Evolutionary conservation across 805 yeast genomes (phyloP).

Genomic region (Candida loeiensis): DNA sequence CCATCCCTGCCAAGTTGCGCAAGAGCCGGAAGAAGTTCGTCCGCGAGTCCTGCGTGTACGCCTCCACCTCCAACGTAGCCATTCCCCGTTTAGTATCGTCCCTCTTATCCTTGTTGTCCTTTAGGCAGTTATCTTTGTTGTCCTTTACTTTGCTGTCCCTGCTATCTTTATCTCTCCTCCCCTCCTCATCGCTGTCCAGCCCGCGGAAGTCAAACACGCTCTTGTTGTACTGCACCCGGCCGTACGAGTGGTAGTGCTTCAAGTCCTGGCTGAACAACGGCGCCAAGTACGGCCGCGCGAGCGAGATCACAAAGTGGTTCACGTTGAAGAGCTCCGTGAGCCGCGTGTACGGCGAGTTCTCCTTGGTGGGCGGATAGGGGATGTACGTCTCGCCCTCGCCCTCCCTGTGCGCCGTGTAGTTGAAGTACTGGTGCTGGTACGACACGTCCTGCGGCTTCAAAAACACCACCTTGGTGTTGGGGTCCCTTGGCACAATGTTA

Average conservation of each 20-base stretch:
- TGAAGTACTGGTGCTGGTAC: constrained; percentile 44
- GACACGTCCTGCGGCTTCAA: constrained; percentile 44
- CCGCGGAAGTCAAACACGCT: constrained; percentile 8
- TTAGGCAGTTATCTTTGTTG: neutral
- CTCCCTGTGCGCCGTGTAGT: constrained; percentile 16
- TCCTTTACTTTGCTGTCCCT: constrained; percentile 6
- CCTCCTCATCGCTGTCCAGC: constrained; percentile 8
- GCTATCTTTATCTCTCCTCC: neutral
- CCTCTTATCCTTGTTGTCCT: too few relatives aligned
- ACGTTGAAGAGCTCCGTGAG: constrained; percentile 92
- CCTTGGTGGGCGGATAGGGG: constrained; percentile 23
- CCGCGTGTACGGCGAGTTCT: constrained; percentile 69
- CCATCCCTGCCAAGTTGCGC: constrained; percentile 64
- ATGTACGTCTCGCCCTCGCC: constrained; percentile 11
- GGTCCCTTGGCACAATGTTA: constrained; percentile 48
- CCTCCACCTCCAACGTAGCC: constrained; percentile 24
- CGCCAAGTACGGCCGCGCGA: constrained; percentile 91
- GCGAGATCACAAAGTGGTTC: constrained; percentile 84
- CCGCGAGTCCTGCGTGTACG: constrained; percentile 31
- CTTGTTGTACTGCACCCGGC: constrained; percentile 23
- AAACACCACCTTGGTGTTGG: constrained; percentile 42
- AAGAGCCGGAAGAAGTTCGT: constrained; percentile 31
- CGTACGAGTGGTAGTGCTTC: constrained; percentile 55
- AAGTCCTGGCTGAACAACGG: constrained; percentile 82
- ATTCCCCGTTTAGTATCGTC: too few relatives aligned